phyloP scores from a whole-genome alignment of 805 yeast species.

The Saccharomycopsis guyanensis region DNA sequence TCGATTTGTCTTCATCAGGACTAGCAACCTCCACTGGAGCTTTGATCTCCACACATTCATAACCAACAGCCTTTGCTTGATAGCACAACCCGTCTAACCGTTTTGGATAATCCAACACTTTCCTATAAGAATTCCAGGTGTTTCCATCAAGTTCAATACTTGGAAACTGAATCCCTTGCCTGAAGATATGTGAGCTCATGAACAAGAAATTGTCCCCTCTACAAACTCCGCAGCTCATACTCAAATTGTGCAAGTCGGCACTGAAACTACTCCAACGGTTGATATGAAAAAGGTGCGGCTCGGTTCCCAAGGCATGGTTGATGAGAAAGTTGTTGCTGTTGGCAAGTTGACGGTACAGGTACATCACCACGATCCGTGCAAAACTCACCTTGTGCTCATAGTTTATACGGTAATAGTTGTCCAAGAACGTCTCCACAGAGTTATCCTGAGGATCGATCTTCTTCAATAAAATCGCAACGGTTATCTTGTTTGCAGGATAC shows the following conservation, averaged over 20 bases:
- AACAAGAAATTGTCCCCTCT: conserved; percentile 4
- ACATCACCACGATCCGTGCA: background rate
- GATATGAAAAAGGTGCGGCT: conserved; percentile 1
- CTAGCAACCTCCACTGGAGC: no score
- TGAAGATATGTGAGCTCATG: conserved; percentile 7
- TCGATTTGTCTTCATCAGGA: no score
- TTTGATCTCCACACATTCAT: conserved; percentile 1
- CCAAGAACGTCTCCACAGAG: conserved; percentile 11
- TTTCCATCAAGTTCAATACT: conserved; percentile 11
- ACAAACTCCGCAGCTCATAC: background rate
- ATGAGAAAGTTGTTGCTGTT: conserved; percentile 10
- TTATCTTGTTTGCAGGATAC: background rate
- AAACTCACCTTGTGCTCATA: background rate
- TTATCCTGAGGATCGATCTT: conserved; percentile 2
- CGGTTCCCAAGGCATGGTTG: conserved; percentile 4
- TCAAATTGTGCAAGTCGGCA: background rate
- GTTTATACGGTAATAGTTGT: conserved; percentile 12
- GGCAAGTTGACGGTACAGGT: background rate
- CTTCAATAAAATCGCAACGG: conserved; percentile 6
- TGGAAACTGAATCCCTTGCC: conserved; percentile 16
- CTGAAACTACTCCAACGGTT: conserved; percentile 1
- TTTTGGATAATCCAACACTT: background rate
- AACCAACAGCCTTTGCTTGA: conserved; percentile 14
- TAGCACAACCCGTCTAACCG: conserved; percentile 16
- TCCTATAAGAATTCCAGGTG: conserved; percentile 2